Evolutionary conservation across 2,329 filamentous ascomycete species (phyloP).

Genomic region (Cladosporium cucumerinum): DNA sequence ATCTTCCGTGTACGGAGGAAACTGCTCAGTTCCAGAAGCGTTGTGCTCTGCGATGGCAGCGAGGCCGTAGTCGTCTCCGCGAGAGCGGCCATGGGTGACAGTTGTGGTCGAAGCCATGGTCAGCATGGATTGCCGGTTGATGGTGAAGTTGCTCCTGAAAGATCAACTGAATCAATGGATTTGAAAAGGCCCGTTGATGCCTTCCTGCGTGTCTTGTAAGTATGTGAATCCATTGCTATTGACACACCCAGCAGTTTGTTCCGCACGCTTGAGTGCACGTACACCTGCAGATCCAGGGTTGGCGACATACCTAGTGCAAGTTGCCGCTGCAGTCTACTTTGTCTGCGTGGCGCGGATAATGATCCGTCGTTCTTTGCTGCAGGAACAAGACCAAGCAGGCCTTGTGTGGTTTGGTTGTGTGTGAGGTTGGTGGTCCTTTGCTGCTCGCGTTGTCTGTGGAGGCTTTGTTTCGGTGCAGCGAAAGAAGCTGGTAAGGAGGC

Average conservation of each 20-base stretch:
- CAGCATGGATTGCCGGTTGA: constrained; percentile 1
- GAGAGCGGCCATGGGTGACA: constrained; percentile 23
- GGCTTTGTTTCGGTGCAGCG: constrained; percentile 33
- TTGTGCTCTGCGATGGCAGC: constrained; percentile 45
- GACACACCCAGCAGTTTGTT: constrained; percentile 29
- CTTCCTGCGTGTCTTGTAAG: constrained; percentile 36
- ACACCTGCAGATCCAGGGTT: constrained; percentile 19
- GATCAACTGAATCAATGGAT: constrained; percentile 9
- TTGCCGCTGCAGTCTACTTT: constrained; percentile 31
- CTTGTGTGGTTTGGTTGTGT: constrained; percentile 22
- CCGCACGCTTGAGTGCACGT: constrained; percentile 29
- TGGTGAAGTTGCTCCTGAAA: neutral
- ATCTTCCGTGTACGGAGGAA: constrained; percentile 32
- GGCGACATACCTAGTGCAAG: constrained; percentile 31
- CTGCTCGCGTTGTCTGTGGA: constrained; percentile 27
- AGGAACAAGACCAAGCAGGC: constrained; percentile 21
- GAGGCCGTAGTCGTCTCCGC: constrained; percentile 34
- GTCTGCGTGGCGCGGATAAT: constrained; percentile 23
- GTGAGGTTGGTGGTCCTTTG: constrained; percentile 22
- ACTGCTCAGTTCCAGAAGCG: constrained; percentile 36
- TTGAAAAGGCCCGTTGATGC: constrained; percentile 19
- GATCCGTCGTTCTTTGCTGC: constrained; percentile 27
- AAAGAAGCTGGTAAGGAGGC: constrained; percentile 28
- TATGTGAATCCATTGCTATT: constrained; percentile 27
- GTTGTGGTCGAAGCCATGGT: constrained; percentile 16